Evolutionary conservation across 768 basidiomycete species (phyloP), one percentile per base, ranked within the genome.

Genomic region (Aureoboletus auriporus): DNA sequence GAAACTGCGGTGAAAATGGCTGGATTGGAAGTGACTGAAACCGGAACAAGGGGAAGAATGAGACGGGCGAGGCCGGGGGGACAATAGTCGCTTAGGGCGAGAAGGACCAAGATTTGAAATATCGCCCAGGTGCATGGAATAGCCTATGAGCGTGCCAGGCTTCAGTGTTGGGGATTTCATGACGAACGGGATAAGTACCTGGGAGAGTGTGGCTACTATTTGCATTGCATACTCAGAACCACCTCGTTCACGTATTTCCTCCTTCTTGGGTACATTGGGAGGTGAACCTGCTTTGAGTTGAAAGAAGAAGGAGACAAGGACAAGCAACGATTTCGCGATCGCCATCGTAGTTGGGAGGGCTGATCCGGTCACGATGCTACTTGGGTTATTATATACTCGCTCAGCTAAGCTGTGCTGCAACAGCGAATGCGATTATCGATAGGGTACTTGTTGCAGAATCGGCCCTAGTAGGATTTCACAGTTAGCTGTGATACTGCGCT

Each of bases 161-260:
- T 27, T 36, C 5, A n/a, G 17, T 8, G 17, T 13, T 16, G 11
- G 8, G 13, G 41, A 6, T 8, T 10, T 1, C 27, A 38, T 1
- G 14, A 8, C 9, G 34, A 11, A n/a, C 12, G 29, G 26, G 3
- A 14, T 1, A 11, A 46, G 12, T 6, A 56, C 58, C 14, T 23
- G 42, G 33, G n/a, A n/a, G n/a, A n/a, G n/a, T n/a, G n/a, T n/a
- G n/a, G n/a, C n/a, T n/a, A n/a, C n/a, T n/a, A n/a, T n/a, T n/a
- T n/a, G n/a, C 1, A 47, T 0, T 1, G n/a, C n/a, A 6, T 5
- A 27, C 17, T 61, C 59, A 16, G 4, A 8, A 13, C 47, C 47
- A 5, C 20, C 17, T 34, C 44, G 55, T 52, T 61, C 39, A 9
- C 50, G 55, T 1, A 57, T 42, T 8, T 61, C 40, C 7, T 44